A percentile compares a stretch with the other conserved stretches of the same genome.
phyloP scores from a whole-genome alignment of 1,139 yeast genomes.

The Lodderomyces margitis region DNA sequence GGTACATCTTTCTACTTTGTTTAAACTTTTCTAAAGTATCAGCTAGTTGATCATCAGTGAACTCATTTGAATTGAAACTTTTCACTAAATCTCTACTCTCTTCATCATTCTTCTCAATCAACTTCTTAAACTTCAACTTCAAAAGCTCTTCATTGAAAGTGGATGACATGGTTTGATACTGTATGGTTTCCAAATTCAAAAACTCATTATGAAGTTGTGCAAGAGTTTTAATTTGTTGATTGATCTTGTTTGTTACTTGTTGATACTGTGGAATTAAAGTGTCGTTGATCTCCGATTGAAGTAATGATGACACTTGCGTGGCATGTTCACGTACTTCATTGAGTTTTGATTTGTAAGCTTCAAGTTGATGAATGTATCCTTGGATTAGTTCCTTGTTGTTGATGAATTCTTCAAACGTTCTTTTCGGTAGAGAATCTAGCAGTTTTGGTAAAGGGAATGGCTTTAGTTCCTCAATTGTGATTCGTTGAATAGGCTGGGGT shows the following conservation, averaged over 20 bases:
- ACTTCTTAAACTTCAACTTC: slow-evolving; percentile 26
- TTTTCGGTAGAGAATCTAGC: slow-evolving; percentile 29
- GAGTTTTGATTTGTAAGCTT: slow-evolving; percentile 22
- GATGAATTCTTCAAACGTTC: slow-evolving; percentile 26
- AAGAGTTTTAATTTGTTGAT: slow-evolving; percentile 25
- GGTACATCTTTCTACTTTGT: slow-evolving; percentile 46
- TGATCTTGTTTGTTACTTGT: slow-evolving; percentile 23
- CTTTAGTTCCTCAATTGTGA: slow-evolving; percentile 15
- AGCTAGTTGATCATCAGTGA: slow-evolving; percentile 18
- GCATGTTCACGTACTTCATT: slow-evolving; percentile 15
- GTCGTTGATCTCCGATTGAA: slow-evolving; percentile 11
- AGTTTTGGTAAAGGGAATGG: slow-evolving; percentile 31
- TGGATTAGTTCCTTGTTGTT: slow-evolving; percentile 27
- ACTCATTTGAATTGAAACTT: slow-evolving; percentile 3
- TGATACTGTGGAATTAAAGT: slow-evolving; percentile 28
- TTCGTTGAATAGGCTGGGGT: slow-evolving; percentile 6
- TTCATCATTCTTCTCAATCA: slow-evolving; percentile 25
- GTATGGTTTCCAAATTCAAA: slow-evolving; percentile 35
- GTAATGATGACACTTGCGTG: slow-evolving; percentile 13
- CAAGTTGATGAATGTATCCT: slow-evolving; percentile 31
- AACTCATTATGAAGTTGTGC: slow-evolving; percentile 32
- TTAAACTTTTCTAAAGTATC: slow-evolving; percentile 46
- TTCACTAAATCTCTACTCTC: slow-evolving; percentile 23
- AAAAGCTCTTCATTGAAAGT: slow-evolving; percentile 36
- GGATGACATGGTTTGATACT: slow-evolving; percentile 39